Percentiles rank a stretch among this genome's conserved stretches.
Conservation (phyloP, 768 basidiomycete species). For the Suillus occidentalis region DNA sequence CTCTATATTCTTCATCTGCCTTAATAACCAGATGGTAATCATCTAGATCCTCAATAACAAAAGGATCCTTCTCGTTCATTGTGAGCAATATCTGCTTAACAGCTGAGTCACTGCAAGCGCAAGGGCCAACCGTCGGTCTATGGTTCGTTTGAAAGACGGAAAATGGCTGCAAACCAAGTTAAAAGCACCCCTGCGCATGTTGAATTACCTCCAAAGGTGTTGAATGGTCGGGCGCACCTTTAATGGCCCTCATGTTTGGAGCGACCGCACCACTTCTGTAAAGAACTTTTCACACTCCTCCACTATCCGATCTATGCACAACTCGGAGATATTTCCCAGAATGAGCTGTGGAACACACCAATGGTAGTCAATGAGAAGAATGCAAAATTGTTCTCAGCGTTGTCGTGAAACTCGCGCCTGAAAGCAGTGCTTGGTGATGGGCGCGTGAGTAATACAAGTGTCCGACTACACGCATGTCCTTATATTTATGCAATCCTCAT, state of each 20-base stretch:
- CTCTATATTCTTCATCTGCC: slow-evolving; percentile 75
- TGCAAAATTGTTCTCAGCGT: slow-evolving; percentile 11
- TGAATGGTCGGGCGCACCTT: slow-evolving; percentile 40
- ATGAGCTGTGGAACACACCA: not conserved
- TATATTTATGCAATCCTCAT: slow-evolving; percentile 1
- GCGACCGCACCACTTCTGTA: not conserved
- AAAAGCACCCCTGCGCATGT: slow-evolving; percentile 54
- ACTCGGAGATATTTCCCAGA: slow-evolving; percentile 6
- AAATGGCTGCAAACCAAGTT: slow-evolving; percentile 52
- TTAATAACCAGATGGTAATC: slow-evolving; percentile 83
- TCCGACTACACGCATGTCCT: not conserved
- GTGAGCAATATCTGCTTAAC: slow-evolving; percentile 85
- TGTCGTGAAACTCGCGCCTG: slow-evolving; percentile 4
- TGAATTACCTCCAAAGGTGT: slow-evolving; percentile 9
- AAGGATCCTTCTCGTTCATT: slow-evolving; percentile 78
- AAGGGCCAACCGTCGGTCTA: slow-evolving; percentile 3
- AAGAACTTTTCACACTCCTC: not conserved
- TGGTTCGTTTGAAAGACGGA: not conserved
- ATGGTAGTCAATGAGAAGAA: slow-evolving; percentile 18
- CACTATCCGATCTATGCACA: not conserved
- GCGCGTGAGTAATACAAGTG: slow-evolving; percentile 5
- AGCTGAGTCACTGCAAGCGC: slow-evolving; percentile 66
- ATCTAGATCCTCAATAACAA: slow-evolving; percentile 87
- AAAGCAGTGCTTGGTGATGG: slow-evolving; percentile 13
- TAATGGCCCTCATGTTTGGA: slow-evolving; percentile 58